Base-by-base conservation (phyloP, 2,329 filamentous ascomycete genomes). In the Fusarium sp. region DNA sequence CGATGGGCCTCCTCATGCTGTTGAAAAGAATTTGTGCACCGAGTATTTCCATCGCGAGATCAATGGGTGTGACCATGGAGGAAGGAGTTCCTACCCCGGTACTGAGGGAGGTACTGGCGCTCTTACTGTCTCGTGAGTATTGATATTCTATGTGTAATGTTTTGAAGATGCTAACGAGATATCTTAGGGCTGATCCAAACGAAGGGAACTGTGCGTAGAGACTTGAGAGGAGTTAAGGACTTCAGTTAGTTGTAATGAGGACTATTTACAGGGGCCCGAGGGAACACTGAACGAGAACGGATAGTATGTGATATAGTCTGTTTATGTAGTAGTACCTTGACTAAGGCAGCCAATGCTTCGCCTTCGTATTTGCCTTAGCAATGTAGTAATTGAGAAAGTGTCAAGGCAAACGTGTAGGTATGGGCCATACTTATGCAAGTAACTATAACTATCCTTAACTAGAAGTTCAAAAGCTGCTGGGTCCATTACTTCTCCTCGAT, bases 401-500 rank as follows among this genome's bases (percentile, higher is more conserved):
- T 6, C n/a, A 15, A 28, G 9, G 13, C 20, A 22, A 22, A 17
- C 20, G 9, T 17, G 45, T 48, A 22, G 14, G 13, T 5, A 22
- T 12, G 26, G 17, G 8, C 10, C 4, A 8, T 4, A 26, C 36
- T 3, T 11, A 20, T 36, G 6, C 18, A 6, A 15, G 17, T 8
- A 7, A 6, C 17, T 20, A 26, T 51, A 7, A 6, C 17, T 20
- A 26, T 51, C 5, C 15, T 14, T 17, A 3, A 34, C 11, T 24
- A n/a, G 3, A 50, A 30, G 2, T 17, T 4, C 8, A 50, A 6
- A 34, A 7, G 10, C 22, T 24, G 17, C 17, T 24, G 15, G 8
- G 8, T 20, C 4, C 8, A 2, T 24, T 47, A 64, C 64, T 75
- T 74, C 44, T 75, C 62, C 17, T 78, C 62, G 38, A 77, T 71